Evolutionary conservation across 2,329 filamentous ascomycete species (phyloP).

Genomic region (Paecilomyces formosus): DNA sequence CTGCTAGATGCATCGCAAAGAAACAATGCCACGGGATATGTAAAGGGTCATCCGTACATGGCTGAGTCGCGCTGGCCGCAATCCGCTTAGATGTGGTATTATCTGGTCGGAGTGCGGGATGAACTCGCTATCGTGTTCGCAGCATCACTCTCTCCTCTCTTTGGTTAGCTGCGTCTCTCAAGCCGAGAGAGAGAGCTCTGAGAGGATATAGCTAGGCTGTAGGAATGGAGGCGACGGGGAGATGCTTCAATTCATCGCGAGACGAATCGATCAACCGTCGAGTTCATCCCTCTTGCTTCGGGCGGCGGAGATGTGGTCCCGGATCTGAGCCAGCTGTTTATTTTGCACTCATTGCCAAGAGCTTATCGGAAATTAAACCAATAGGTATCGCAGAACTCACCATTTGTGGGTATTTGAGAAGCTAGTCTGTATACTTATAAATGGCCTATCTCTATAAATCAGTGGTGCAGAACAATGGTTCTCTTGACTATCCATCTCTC

Average conservation of each 20-base stretch:
- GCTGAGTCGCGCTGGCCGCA: neutral
- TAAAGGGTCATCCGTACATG: neutral
- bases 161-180: neutral
- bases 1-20: no score
- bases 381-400: neutral
- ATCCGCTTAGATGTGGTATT: neutral
- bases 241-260: neutral
- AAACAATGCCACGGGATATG: neutral
- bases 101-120: neutral
- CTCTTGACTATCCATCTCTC: no score
- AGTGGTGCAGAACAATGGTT: no score
- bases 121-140: neutral
- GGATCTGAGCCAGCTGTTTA: neutral
- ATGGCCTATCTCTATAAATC: no score
- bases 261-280: neutral
- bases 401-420: neutral
- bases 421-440: neutral
- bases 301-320: neutral
- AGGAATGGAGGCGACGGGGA: neutral
- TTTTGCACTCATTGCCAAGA: neutral
- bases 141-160: neutral
- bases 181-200: neutral
- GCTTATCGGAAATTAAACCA: neutral
- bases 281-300: neutral
- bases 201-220: neutral